Base-by-base conservation (phyloP, 805 yeast genomes). In the Monosporozyma solicola region DNA sequence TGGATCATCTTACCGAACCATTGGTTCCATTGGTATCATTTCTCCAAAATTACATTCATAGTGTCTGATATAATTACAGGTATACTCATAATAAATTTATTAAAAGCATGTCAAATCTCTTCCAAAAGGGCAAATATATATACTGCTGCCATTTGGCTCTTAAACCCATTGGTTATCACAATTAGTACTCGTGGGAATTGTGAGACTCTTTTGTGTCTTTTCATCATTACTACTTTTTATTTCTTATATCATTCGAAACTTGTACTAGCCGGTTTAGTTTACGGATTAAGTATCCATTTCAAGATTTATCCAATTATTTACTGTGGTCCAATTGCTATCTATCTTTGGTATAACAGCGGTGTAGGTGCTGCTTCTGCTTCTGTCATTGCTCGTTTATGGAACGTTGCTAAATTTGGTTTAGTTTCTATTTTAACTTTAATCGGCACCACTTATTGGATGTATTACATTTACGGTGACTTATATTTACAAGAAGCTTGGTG, bases 141-240 rank as follows among this genome's bases (percentile, higher is more conserved):
- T 4, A 20, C 46, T 2, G 37, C 77, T 11, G 57, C 52, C 2
- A 70, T 92, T 5, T 94, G 98, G 98, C 74, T 94, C 20, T 74
- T 89, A 59, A 94, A 94, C 65, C 98, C 99, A 15, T 87, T 94
- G 94, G 98, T 91, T 0, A 80, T 85, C 33, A 89, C 96, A 0
- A 94, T 94, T 49, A 83, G 92, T 58, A 89, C 97, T 0, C 75
- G 99, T 47, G 99, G 99, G 1, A 87, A 94, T 29, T 85, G 96
- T 0, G 99, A 94, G 63, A 90, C 97, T 56, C 75, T 94, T 1
- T 68, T 94, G 47, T 88, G 95, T 2, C 90, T 87, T 33, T 72
- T 92, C 58, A 78, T 90, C 3, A 78, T 89, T 76, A 64, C 76
- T 7, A 70, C 83, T 44, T 61, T 87, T 0, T 82, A 79, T 60